Percentiles rank a stretch among this genome's conserved stretches.
Conservation (phyloP, 306 rosid species). For the Dryas octopetala region DNA sequence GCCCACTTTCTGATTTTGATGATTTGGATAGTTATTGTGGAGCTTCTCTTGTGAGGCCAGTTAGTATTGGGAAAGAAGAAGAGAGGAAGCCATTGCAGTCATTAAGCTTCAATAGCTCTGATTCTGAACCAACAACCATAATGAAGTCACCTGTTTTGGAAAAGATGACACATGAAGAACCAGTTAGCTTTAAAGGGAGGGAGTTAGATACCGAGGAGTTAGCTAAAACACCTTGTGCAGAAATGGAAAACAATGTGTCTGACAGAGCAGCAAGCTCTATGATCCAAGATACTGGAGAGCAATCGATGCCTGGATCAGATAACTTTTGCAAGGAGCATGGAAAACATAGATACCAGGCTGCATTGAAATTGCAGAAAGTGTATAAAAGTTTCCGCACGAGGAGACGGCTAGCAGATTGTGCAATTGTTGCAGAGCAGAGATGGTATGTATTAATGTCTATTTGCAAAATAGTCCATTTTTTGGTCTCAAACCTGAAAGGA, state of each 20-base stretch:
- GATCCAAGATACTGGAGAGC: slow-evolving; percentile 14
- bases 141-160: slow-evolving; percentile 28
- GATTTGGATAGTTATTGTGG: slow-evolving; percentile 39
- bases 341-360: slow-evolving; percentile 49
- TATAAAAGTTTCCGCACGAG: slow-evolving; percentile 91
- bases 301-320: slow-evolving; percentile 24
- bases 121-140: slow-evolving; percentile 18
- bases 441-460: slow-evolving; percentile 47
- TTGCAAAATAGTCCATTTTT: not conserved
- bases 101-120: slow-evolving; percentile 37
- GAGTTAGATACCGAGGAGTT: slow-evolving; percentile 42
- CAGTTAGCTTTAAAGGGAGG: slow-evolving; percentile 41
- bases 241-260: slow-evolving; percentile 36
- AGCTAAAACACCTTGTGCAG: slow-evolving; percentile 36
- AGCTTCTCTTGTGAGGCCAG: slow-evolving; percentile 36
- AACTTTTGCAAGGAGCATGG: slow-evolving; percentile 33
- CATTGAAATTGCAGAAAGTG: slow-evolving; percentile 80
- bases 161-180: slow-evolving; percentile 40
- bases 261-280: slow-evolving; percentile 27
- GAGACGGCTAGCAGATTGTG: slow-evolving; percentile 84
- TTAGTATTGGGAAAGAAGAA: slow-evolving; percentile 26
- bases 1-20: slow-evolving; percentile 31
- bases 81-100: slow-evolving; percentile 29
- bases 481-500: not conserved
- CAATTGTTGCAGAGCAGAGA: slow-evolving; percentile 87